Conservation (phyloP, 2,329 filamentous ascomycete genomes). For the Pseudogymnoascus sp. region DNA sequence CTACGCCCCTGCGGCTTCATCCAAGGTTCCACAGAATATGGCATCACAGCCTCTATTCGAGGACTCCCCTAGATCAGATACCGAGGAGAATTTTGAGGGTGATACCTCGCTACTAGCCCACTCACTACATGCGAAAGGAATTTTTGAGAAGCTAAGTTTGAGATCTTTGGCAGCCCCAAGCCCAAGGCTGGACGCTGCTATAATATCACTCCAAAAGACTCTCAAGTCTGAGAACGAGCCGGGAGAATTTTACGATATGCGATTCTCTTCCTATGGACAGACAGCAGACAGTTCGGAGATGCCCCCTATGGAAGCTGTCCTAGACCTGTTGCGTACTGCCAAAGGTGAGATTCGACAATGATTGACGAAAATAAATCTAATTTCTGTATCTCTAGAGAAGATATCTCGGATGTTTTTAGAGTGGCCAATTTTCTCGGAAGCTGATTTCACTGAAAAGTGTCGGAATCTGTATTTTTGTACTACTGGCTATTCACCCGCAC, state of each 20-base stretch:
- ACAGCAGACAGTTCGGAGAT: conserved; percentile 9
- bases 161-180: conserved; percentile 5
- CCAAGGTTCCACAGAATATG: not conserved
- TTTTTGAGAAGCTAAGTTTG: conserved; percentile 13
- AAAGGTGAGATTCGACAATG: conserved; percentile 9
- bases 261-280: conserved; percentile 5
- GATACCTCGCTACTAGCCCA: conserved; percentile 14
- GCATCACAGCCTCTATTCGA: not conserved
- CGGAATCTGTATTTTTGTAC: conserved; percentile 10
- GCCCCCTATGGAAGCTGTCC: conserved; percentile 14
- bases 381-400: not conserved
- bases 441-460: conserved; percentile 10
- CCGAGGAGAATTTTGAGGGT: conserved; percentile 11
- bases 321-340: conserved; percentile 11
- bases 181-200: conserved; percentile 8
- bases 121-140: conserved; percentile 13
- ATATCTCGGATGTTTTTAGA: conserved; percentile 8
- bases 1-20: not conserved
- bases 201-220: conserved; percentile 10
- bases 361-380: not conserved
- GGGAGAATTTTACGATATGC: conserved; percentile 1
- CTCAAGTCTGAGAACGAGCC: conserved; percentile 11
- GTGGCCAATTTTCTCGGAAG: conserved; percentile 8
- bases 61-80: not conserved
- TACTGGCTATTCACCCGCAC: not conserved